Evolutionary conservation across 2,329 filamentous ascomycete genomes (phyloP).

Genomic region (Colletotrichum siamense): DNA sequence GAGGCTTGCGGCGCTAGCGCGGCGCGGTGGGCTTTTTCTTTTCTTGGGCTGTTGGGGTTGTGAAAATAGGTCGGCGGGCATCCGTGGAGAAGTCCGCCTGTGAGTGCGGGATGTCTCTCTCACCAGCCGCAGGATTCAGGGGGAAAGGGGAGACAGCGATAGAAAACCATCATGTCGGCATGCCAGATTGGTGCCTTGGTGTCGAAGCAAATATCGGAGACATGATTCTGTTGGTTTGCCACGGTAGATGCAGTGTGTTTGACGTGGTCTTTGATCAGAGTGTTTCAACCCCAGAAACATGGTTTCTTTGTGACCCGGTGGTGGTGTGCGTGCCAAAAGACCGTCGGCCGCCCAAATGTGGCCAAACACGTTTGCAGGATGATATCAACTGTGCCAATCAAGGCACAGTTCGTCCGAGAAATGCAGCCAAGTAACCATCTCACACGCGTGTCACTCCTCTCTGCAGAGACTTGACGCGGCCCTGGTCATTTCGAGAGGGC

Average conservation of each 20-base stretch:
- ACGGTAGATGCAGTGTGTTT: background rate
- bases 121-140: background rate
- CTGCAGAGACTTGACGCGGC: background rate
- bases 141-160: background rate
- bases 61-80: background rate
- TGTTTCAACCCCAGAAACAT: background rate
- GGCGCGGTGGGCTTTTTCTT: background rate
- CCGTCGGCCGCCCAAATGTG: background rate
- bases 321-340: background rate
- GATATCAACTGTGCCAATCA: background rate
- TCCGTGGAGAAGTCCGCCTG: slow-evolving; percentile 19
- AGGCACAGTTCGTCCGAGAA: background rate
- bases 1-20: background rate
- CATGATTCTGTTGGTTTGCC: background rate
- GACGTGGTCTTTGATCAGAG: background rate
- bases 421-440: background rate
- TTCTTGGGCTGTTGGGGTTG: background rate
- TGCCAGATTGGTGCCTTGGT: background rate
- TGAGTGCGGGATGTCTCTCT: background rate
- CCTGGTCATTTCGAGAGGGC: background rate
- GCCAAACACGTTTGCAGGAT: background rate
- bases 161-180: background rate
- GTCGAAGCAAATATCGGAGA: background rate
- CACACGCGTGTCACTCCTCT: background rate
- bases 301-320: background rate